Conservation (phyloP, 352 stramenopile species). For the Hyaloperonospora arabidopsidis region DNA sequence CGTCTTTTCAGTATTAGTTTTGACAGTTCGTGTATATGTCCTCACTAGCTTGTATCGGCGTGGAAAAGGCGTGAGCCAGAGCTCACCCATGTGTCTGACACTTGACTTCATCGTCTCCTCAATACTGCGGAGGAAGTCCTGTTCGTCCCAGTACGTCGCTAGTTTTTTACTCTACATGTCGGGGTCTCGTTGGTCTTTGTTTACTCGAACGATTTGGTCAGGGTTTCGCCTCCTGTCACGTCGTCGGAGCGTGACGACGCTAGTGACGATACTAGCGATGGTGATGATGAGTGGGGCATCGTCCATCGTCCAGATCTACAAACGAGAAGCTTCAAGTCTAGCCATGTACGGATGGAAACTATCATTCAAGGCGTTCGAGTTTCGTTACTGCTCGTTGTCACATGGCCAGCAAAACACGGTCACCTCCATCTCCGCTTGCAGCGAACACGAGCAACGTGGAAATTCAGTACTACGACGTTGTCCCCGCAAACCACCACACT, state of each 20-base stretch:
- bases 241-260: neutral
- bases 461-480: neutral
- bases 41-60: neutral
- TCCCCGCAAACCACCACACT: neutral
- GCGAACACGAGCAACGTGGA: constrained; percentile 9
- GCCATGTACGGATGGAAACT: constrained; percentile 6
- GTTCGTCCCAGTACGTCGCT: constrained; percentile 3
- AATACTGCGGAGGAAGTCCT: neutral
- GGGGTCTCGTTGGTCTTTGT: neutral
- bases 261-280: neutral
- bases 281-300: constrained; percentile 12
- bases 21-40: constrained; percentile 1
- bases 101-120: constrained; percentile 2
- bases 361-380: constrained; percentile 4
- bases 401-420: neutral
- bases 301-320: neutral
- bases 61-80: constrained; percentile 4
- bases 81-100: constrained; percentile 10
- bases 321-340: neutral
- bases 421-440: neutral
- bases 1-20: constrained; percentile 15
- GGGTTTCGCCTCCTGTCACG: neutral
- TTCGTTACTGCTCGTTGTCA: constrained; percentile 3
- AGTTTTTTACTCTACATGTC: too few species aligned
- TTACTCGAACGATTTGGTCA: constrained; percentile 2